Conservation (phyloP, 2,329 filamentous ascomycete species). For the Talaromyces verruculosus region DNA sequence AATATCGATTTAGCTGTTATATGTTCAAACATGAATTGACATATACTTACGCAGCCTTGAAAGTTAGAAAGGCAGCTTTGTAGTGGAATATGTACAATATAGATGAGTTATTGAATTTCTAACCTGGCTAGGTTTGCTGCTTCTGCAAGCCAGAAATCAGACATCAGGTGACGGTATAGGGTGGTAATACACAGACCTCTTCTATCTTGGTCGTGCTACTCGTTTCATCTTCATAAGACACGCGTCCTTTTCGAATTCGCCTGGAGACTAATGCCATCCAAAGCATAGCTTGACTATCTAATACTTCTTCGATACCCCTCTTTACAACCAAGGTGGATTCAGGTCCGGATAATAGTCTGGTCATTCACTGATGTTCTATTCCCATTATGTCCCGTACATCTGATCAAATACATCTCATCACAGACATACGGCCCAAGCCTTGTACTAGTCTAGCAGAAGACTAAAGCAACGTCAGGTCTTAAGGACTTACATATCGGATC, state of each 20-base stretch:
- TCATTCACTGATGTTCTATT: neutral
- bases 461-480: neutral
- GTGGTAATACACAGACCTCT: neutral
- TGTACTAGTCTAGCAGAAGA: neutral
- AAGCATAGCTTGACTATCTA: neutral
- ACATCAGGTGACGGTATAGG: neutral
- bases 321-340: neutral
- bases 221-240: neutral
- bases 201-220: neutral
- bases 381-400: neutral
- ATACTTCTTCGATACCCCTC: neutral
- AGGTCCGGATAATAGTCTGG: neutral
- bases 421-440: neutral
- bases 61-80: neutral
- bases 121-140: neutral
- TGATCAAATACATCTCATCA: neutral
- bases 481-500: neutral
- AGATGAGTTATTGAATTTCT: neutral
- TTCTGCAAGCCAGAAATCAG: neutral
- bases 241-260: neutral
- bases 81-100: neutral
- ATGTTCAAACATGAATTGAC: neutral
- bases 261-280: neutral
- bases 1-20: neutral
- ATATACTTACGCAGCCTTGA: neutral